Base-by-base conservation (phyloP, 495 filamentous ascomycete species). In the Paragyromitra xinjiangensis region DNA sequence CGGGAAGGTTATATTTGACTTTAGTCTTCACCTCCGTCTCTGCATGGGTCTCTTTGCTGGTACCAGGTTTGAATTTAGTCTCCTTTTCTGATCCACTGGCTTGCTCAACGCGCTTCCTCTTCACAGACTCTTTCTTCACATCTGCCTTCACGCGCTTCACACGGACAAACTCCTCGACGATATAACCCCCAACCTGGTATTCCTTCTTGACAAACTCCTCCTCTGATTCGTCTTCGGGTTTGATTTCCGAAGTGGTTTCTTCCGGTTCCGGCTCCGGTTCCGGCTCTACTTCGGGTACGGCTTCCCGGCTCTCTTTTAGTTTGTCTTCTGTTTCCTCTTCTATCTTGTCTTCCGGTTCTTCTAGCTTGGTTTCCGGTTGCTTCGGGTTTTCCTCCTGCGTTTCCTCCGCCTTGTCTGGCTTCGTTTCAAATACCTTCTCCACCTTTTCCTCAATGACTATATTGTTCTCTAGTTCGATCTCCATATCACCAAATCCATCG, bases 101-200 rank as follows among this genome's bases (percentile, higher is more conserved):
- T 22, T 39, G 56, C 26, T n/a, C 14, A 37, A 37, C 14, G 16
- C 26, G 56, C 56, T 6, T 61, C 37, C 19, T 61, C 26, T 34
- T 61, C 12, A 61, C 12, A 6, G 16, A 16, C 56, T 37, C 29
- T 37, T 39, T 37, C 11, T 11, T 12, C 22, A 29, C 53, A 26
- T 61, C 29, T 37, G 29, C 16, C 29, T 61, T 61, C 12, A 61
- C 56, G 8, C 56, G 29, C 29, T 63, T 63, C 12, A 44, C 39
- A 1, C 66, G 37, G 6, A 69, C 51, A 14, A 69, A 24, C 51
- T 69, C 66, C 24, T 69, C 66, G 3, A 69, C 51, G n/a, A 69
- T 69, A 19, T 69, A 69, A 16, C 66, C 66, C 1, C 66, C 66
- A 29, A 69, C 66, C 5, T 26, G 19, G 12, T 69, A 69, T 34